Evolutionary conservation across 495 filamentous ascomycete species (phyloP).

Genomic region (Haplographium delicatum): DNA sequence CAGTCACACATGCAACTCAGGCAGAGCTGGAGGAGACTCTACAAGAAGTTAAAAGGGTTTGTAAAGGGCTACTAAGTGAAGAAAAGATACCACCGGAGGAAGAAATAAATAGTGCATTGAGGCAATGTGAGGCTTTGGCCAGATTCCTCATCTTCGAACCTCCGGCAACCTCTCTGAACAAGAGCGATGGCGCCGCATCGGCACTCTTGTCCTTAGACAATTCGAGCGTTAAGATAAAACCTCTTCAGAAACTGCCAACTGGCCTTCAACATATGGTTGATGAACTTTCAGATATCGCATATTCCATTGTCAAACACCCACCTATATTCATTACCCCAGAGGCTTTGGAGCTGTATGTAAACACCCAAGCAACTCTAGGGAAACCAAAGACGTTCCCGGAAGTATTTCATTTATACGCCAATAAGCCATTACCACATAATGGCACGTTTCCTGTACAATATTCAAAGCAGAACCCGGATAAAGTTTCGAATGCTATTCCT

Average conservation of each 20-base stretch:
- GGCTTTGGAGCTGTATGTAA: constrained; percentile 64
- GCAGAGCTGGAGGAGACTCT: constrained; percentile 8
- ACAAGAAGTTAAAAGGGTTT: constrained; percentile 2
- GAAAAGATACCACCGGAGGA: constrained; percentile 17
- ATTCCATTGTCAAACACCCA: constrained; percentile 64
- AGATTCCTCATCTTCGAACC: constrained; percentile 11
- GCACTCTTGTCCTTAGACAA: constrained; percentile 24
- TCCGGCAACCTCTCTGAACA: neutral
- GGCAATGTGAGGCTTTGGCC: constrained; percentile 15
- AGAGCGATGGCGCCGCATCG: constrained; percentile 21
- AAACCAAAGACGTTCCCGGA: constrained; percentile 69
- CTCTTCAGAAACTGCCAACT: constrained; percentile 8
- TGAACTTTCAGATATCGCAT: constrained; percentile 48
- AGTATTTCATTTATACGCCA: constrained; percentile 75
- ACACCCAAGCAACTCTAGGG: constrained; percentile 63
- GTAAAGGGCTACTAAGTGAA: constrained; percentile 4
- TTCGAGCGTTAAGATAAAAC: constrained; percentile 8
- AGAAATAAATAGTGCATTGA: constrained; percentile 10
- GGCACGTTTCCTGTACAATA: constrained; percentile 54
- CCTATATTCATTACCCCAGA: constrained; percentile 74
- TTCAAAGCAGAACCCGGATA: constrained; percentile 57
- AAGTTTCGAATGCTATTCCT: constrained; percentile 65
- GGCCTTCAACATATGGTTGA: constrained; percentile 22
- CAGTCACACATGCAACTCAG: constrained; percentile 6
- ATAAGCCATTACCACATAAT: constrained; percentile 69